Base-by-base conservation (phyloP, 164 flowering plant genomes). In the Euptelea pleiosperma region DNA sequence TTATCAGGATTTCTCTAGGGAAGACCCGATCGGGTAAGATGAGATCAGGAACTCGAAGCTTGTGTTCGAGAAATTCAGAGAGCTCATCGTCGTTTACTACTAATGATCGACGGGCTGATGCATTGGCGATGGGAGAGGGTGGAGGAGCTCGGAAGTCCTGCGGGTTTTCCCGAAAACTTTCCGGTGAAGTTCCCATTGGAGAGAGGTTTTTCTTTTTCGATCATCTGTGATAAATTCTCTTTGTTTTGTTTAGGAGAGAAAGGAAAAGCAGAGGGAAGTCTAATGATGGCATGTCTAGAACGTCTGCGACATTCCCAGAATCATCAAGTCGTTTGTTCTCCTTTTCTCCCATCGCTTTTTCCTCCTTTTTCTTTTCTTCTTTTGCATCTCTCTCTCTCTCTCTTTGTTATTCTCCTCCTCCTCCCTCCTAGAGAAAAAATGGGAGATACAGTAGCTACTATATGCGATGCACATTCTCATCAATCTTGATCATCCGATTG, bases 101-200 rank as follows among this genome's bases (percentile, higher is more conserved):
- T 0, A 75, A 66, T 0, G 92, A 76, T 22, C 86, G 63, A 12
- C 85, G 78, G 37, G 79, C 77, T 4, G 75, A 19, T 21, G 77
- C 59, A n/a, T 47, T 56, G 6, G 66, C 87, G 22, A 86, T 64
- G 0, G 98, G 98, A 25, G 98, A 91, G 0, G 98, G 95, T 18
- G 98, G 98, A 16, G 98, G 98, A 1, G 98, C 98, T 7, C 94
- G 82, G 72, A 83, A 86, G 12, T 82, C 76, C 40, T 68, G 50
- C 25, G 58, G 62, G 30, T 70, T 70, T 11, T 67, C 80, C 1
- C 63, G 61, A 36, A 49, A 28, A n/a, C 60, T 44, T 44, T 68
- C 72, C 15, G 84, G 77, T 28, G 81, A 74, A 1, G 21, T 46
- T 26, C 74, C 70, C 82, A 76, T 79, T 26, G 18, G 45, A 60